Base-by-base conservation (phyloP, 352 stramenopile species). In the Globisporangium paroecandrum region DNA sequence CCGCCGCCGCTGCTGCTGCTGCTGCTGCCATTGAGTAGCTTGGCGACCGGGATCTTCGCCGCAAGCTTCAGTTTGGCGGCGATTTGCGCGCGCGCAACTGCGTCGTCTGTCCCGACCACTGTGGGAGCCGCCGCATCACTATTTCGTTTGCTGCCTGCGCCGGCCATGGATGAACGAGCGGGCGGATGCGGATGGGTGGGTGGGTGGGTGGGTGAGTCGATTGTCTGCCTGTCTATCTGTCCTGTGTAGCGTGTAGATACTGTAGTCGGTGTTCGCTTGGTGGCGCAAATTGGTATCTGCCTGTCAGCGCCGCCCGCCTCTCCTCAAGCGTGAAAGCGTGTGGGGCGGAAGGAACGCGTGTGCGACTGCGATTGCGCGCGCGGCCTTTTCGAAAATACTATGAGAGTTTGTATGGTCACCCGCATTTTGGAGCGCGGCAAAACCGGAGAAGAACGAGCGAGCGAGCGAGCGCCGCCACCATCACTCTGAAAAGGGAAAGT, bases 41-140 rank as follows among this genome's bases (percentile, higher is more conserved):
- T 58, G 9, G 22, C n/a, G 8, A 64, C 41, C 0, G 66, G 66
- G 15, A 66, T 58, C 41, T 66, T 65, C 4, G 59, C 29, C 4
- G 62, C 62, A 24, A 69, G 67, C 25, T 69, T 69, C 53, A 72
- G 55, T 24, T 72, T 72, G 25, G 67, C 67, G n/a, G 67, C 67
- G 43, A 72, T 72, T n/a, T 27, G 41, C 58, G 67, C 62, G 55
- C 63, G 67, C 18, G 67, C 66, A 12, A 25, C 66, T 18, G 58
- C 47, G 38, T 71, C 66, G 49, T 47, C 54, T 10, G 59, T 71
- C 51, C 59, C n/a, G 36, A 71, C 46, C 25, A 71, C 53, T 18
- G 55, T 47, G 25, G 60, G 22, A 20, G 57, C 10, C 24, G 18
- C 46, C 12, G 43, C 36, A 54, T 62, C 59, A 27, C 55, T 6